Base-by-base conservation (phyloP, 2,329 filamentous ascomycete species). In the Sporothrix pallida region DNA sequence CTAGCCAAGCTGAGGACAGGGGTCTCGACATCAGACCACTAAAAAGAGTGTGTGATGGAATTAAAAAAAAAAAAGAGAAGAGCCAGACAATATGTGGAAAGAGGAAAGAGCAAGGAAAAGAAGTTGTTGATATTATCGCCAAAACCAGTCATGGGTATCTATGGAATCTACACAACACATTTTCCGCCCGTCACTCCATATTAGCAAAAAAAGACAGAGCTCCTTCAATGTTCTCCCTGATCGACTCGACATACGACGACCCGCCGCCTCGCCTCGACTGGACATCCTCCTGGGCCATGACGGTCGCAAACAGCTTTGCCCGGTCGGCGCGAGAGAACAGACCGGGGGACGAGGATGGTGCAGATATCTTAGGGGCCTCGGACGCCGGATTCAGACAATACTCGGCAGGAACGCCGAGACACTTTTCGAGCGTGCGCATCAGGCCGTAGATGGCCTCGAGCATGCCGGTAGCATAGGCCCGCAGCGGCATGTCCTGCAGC, bases 201-300 rank as follows among this genome's bases (percentile, higher is more conserved):
- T 56, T 17, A 9, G 56, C 31, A 9, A 70, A 37, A 70, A 70
- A 58, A 2, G 50, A n/a, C 68, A 58, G 9, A 1, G 50, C 42
- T 10, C 44, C 50, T 10, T 70, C 17, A 12, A 70, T 70, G 68
- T 37, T 70, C 2, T 17, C 23, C 5, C 68, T 50, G 12, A 70
- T 70, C 3, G 68, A 70, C 68, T 70, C 68, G 2, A 58, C 68
- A 8, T 70, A 70, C 17, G 68, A 70, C 50, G 23, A 42, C 17
- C 68, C 31, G 8, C 50, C 68, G 8, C 50, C 37, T 9, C n/a
- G 50, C 7, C 31, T 7, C n/a, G 68, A 13, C 23, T 58, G 17
- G 9, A 70, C 31, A 23, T 70, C 68, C 17, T 70, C 68, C 31
- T 70, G 68, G 6, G 50, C 50, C 50, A 70, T 46, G 12, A 26